Conservation (phyloP, 352 stramenopile species). For the Phytopythium helicoides region DNA sequence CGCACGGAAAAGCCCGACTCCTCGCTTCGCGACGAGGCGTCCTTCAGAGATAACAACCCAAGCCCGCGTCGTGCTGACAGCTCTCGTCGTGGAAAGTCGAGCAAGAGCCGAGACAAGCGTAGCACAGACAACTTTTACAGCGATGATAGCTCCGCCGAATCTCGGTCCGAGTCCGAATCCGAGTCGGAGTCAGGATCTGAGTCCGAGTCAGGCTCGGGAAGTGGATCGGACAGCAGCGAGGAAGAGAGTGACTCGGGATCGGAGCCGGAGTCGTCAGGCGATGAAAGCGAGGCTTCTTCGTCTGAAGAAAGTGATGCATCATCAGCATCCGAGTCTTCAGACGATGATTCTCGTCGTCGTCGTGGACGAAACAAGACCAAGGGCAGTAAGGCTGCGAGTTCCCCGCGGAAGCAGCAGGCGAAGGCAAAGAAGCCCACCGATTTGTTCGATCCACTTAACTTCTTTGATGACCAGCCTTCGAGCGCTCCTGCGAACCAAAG, state of each 20-base stretch:
- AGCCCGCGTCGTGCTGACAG: slow-evolving; percentile 15
- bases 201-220: slow-evolving; percentile 33
- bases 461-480: slow-evolving; percentile 29
- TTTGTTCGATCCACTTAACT: slow-evolving; percentile 47
- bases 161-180: slow-evolving; percentile 24
- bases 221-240: slow-evolving; percentile 37
- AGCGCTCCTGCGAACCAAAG: background rate
- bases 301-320: slow-evolving; percentile 36
- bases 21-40: slow-evolving; percentile 72
- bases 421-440: slow-evolving; percentile 30
- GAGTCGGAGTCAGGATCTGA: slow-evolving; percentile 25
- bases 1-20: slow-evolving; percentile 59
- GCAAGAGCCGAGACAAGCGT: slow-evolving; percentile 16
- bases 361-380: slow-evolving; percentile 26
- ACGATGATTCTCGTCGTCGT: slow-evolving; percentile 35
- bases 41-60: slow-evolving; percentile 34
- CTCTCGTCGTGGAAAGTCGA: slow-evolving; percentile 21
- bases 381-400: slow-evolving; percentile 31
- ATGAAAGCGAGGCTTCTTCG: slow-evolving; percentile 39
- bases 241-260: slow-evolving; percentile 27
- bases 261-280: slow-evolving; percentile 25
- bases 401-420: slow-evolving; percentile 30
- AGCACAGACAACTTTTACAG: slow-evolving; percentile 63
- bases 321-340: slow-evolving; percentile 39
- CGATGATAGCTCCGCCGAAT: slow-evolving; percentile 37